Conservation (phyloP, 306 rosid genomes). For the Cucumis hystrix region DNA sequence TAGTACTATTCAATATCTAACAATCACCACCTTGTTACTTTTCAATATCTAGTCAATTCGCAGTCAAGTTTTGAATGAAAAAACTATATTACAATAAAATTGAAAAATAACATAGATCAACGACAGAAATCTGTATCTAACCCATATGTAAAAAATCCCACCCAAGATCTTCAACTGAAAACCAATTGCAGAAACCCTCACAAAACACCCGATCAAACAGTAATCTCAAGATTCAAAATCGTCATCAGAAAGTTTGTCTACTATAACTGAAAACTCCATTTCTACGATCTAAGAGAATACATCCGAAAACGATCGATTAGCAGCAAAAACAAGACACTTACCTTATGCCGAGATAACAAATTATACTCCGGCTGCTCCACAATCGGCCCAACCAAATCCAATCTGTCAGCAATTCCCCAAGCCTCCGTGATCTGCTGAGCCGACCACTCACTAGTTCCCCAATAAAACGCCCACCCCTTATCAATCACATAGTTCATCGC, state of each 20-base stretch:
- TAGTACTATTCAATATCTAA: background rate
- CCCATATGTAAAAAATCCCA: background rate
- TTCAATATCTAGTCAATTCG: background rate
- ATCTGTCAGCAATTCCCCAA: slow-evolving; percentile 57
- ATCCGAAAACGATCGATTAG: background rate
- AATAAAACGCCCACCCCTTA: slow-evolving; percentile 82
- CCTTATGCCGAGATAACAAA: slow-evolving; percentile 76
- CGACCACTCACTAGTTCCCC: slow-evolving; percentile 99
- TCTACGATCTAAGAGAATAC: background rate
- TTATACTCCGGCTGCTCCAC: slow-evolving; percentile 99
- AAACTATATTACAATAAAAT: background rate
- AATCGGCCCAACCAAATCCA: slow-evolving; percentile 74
- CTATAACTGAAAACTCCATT: background rate
- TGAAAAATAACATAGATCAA: background rate
- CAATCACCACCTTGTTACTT: background rate
- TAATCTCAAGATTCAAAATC: background rate
- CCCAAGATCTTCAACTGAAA: background rate
- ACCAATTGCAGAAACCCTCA: background rate
- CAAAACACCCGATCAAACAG: background rate
- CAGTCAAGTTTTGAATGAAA: background rate
- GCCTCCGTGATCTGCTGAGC: slow-evolving; percentile 98
- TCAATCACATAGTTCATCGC: slow-evolving; percentile 85
- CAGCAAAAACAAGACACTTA: background rate
- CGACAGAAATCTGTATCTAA: background rate
- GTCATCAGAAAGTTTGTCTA: background rate